These are phyloP conservation scores for Gaultheria prostrata DNA, from an alignment of 148 eudicot genomes.

Conservation along the genomic window DNA sequence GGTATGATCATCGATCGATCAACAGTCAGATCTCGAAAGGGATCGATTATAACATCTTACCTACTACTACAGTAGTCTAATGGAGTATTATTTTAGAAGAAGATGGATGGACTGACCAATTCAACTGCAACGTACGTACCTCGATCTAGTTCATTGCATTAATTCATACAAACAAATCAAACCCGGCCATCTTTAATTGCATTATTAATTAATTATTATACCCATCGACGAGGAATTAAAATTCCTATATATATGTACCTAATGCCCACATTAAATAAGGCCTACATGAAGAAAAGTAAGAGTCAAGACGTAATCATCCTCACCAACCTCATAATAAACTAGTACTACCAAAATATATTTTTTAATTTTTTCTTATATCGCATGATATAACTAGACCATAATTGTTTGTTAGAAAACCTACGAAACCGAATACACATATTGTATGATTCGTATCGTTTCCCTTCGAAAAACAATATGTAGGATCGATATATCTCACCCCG, in stretches of 20 bases:
- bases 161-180: not conserved
- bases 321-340: not conserved
- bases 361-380: not conserved
- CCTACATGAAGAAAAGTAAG: not conserved
- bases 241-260: not conserved
- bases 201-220: no score
- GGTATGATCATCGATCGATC: not conserved
- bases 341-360: not conserved
- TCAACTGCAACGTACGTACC: slow-evolving; percentile 8
- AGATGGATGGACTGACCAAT: no score
- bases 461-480: no score
- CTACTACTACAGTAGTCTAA: no score
- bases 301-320: not conserved
- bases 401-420: no score
- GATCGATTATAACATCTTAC: not conserved
- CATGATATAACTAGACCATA: no score
- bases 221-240: no score
- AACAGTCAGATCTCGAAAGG: not conserved
- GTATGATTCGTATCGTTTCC: no score
- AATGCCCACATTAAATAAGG: not conserved
- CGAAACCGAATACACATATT: no score
- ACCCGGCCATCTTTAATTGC: no score
- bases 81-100: no score
- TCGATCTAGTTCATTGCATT: not conserved
- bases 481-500: no score